Base-by-base conservation (phyloP, 192 early-diverging fungal species). In the Coemansia sp. region DNA sequence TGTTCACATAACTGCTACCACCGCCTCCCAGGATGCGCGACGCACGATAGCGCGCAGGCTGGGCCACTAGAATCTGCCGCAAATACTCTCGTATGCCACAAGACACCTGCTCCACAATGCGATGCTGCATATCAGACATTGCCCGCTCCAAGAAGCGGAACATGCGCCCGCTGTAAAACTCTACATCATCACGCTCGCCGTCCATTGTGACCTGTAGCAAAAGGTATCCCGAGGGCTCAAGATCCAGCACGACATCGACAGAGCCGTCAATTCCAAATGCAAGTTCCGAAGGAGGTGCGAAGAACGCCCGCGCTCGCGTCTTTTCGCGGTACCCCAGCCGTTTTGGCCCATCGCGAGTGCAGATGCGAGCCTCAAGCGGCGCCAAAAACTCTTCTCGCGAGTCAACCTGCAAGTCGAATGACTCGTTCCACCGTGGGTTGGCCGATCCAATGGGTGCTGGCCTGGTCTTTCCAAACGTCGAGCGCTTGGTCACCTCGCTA, bases 401-500 rank as follows among this genome's bases (percentile, higher is more conserved):
- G 6, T 69, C 79, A 26, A 93, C 63, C 11, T 85, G 84, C 42
- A 89, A 75, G 60, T 94, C 89, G 73, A 91, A 91, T 28, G 86
- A 81, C 74, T 94, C 86, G 63, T 94, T 90, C 93, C 93, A 94
- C 28, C 91, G 85, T n/a, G 91, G 92, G 61, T 93, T 92, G 8
- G 88, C 62, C 0, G 69, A 16, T 4, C 77, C 73, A 0, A 65
- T n/a, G 1, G 72, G 49, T 0, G 72, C 74, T 9, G 72, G 71
- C 10, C 82, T 76, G 3, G 90, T 89, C 38, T 88, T 88, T 61
- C 64, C 87, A 88, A 64, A 89, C 66, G 30, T 88, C 84, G 58
- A 83, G 70, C 66, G 90, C 84, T 74, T 87, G 70, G 69, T 78
- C 77, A 40, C 89, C 66, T 52, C 67, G 64, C 58, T 80, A 70